Base-by-base conservation (phyloP, 108 stramenopile genomes). In the Parietichytrium sp. region DNA sequence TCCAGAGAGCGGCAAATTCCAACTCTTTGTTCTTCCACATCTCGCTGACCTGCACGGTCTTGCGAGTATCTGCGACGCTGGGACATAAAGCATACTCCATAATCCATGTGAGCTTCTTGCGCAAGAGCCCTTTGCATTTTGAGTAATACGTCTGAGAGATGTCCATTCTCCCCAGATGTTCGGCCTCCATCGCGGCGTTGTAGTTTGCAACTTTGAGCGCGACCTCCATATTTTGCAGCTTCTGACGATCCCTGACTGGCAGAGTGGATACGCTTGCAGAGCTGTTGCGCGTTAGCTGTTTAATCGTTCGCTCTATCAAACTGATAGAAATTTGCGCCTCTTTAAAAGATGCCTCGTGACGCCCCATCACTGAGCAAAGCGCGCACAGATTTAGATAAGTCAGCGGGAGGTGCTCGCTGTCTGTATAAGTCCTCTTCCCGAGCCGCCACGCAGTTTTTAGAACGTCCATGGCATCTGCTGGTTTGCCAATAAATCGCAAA, bases 361-460 rank as follows among this genome's bases (percentile, higher is more conserved):
- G 61, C 6, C 25, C 29, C 6, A 38, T 0, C 29, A 72, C 33
- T 0, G 61, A 72, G 33, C n/a, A 25, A 6, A 42, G 15, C 1
- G 61, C 61, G 20, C 61, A 25, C 38, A 72, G 29, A n/a, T 45
- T n/a, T n/a, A 72, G 33, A 25, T 72, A 42, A 45, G 61, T 25
- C 38, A 72, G 10, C 23, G 61, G 38, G 45, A 72, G 61, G 61
- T 72, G 61, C 20, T 72, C 61, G 42, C 61, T 45, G 42, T 72
- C 61, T 6, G 8, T 12, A 6, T 33, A 7, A n/a, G 45, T 12
- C 20, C 23, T 16, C n/a, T 42, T 33, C 12, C 38, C 10, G 20
- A 72, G 61, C 33, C 45, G 36, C 1, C 36, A 1, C 10, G 61
- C 61, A 33, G 36, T 42, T 20, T 72, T 72, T 16, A 72, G 42